Evolutionary conservation across 1,284 basidiomycete species (phyloP).

Genomic region (Takashimella koratensis): DNA sequence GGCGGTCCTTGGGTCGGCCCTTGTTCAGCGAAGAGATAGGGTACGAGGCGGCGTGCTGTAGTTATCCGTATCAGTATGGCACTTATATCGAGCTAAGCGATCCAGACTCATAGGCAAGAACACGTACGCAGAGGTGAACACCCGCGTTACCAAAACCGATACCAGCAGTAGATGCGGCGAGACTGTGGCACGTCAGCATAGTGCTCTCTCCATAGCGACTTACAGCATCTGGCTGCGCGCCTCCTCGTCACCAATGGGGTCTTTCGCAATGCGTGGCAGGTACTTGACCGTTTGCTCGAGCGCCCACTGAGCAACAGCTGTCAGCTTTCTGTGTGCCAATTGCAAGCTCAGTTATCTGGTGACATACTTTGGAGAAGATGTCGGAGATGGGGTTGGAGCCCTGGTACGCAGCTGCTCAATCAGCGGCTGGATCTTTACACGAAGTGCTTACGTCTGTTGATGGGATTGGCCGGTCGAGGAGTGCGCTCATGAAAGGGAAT

Average conservation of each 20-base stretch:
- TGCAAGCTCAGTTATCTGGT: too few species aligned
- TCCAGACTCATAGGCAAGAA: not conserved
- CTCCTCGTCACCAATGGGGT: constrained; percentile 68
- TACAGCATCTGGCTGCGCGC: constrained; percentile 89
- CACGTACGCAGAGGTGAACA: constrained; percentile 67
- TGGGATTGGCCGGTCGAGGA: constrained; percentile 84
- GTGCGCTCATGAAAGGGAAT: constrained; percentile 72
- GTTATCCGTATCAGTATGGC: too few species aligned
- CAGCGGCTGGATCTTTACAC: not conserved
- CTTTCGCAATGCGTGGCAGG: constrained; percentile 79
- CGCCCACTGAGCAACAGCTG: constrained; percentile 60
- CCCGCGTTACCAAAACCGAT: constrained; percentile 95
- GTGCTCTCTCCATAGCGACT: constrained; percentile 24
- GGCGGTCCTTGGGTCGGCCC: constrained; percentile 80
- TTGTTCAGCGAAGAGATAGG: constrained; percentile 90
- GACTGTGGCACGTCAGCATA: constrained; percentile 17
- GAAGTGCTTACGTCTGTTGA: constrained; percentile 62
- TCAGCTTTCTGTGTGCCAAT: too few species aligned
- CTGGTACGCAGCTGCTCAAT: constrained; percentile 66
- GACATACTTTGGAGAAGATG: constrained; percentile 69
- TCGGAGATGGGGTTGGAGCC: constrained; percentile 95
- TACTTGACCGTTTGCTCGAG: constrained; percentile 85
- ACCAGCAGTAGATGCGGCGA: constrained; percentile 64
- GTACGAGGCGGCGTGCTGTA: constrained; percentile 41
- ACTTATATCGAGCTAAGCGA: too few species aligned